phyloP scores from a whole-genome alignment of 371 early-diverging fungal genomes.

The Mortierella sp. region DNA sequence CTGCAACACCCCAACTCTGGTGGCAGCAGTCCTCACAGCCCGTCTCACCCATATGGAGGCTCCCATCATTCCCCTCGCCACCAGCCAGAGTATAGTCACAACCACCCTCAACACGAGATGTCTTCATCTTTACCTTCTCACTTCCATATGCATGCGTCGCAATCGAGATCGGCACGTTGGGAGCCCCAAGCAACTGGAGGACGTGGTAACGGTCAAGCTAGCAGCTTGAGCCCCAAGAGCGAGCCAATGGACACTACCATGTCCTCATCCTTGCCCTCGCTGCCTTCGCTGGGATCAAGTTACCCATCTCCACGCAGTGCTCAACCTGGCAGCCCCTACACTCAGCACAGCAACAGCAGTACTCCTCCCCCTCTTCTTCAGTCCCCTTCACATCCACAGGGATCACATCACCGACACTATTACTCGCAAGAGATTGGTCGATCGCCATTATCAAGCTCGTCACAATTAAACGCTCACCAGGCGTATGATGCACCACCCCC shows the following conservation, averaged over 20 bases:
- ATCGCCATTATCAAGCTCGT: constrained; percentile 36
- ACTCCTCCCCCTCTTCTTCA: constrained; percentile 27
- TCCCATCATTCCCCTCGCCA: constrained; percentile 20
- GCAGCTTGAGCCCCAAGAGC: constrained; percentile 44
- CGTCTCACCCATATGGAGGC: constrained; percentile 14
- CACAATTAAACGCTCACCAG: constrained; percentile 15
- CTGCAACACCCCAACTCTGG: constrained; percentile 22
- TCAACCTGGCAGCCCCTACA: constrained; percentile 34
- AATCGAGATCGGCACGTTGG: constrained; percentile 45
- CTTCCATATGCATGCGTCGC: constrained; percentile 33
- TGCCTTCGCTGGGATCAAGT: constrained; percentile 30
- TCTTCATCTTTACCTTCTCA: constrained; percentile 56
- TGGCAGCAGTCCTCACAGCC: constrained; percentile 9
- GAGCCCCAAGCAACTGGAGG: constrained; percentile 32
- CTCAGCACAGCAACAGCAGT: constrained; percentile 30
- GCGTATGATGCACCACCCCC: constrained; percentile 15
- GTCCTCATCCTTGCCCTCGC: constrained; percentile 44
- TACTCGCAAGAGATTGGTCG: constrained; percentile 47
- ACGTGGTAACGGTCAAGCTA: constrained; percentile 19
- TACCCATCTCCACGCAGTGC: constrained; percentile 22
- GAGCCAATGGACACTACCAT: constrained; percentile 52
- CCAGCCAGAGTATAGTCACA: constrained; percentile 20
- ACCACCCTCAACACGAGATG: constrained; percentile 39
- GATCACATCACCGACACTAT: constrained; percentile 41
- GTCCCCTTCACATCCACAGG: constrained; percentile 22